A percentile compares a stretch with the other conserved stretches of the same genome.
Conservation (phyloP, 1,284 basidiomycete genomes). For the Puccinia polysora region DNA sequence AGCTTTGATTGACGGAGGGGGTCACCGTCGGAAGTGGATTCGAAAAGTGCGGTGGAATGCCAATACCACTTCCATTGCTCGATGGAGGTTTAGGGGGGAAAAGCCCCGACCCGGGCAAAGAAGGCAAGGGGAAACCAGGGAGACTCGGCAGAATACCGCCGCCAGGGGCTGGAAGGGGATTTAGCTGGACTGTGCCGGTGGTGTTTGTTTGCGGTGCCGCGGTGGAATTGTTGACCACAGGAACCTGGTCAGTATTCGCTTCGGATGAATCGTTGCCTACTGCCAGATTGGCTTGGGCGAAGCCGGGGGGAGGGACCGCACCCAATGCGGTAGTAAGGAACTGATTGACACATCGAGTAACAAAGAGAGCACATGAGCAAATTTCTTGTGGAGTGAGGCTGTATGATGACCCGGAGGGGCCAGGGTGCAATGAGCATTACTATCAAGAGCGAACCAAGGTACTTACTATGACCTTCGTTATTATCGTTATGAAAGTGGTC, state of each 20-base stretch:
- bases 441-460: too few species aligned
- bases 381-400: too few species aligned
- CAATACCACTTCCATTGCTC: background rate
- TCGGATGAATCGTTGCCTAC: background rate
- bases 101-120: background rate
- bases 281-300: background rate
- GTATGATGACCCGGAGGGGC: too few species aligned
- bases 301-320: slow-evolving; percentile 14
- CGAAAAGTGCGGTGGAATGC: background rate
- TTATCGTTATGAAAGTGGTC: too few species aligned
- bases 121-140: background rate
- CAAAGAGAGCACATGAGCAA: too few species aligned
- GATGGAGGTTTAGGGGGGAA: slow-evolving; percentile 4
- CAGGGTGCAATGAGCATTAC: too few species aligned
- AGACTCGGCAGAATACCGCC: background rate
- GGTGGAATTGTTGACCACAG: slow-evolving; percentile 13
- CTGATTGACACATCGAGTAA: too few species aligned
- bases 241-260: slow-evolving; percentile 1
- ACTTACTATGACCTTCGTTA: too few species aligned
- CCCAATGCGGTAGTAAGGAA: background rate
- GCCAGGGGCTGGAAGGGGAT: too few species aligned
- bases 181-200: too few species aligned
- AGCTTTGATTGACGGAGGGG: slow-evolving; percentile 17
- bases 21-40: background rate
- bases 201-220: too few species aligned